These are phyloP conservation scores for Hyaloscypha hepaticicola DNA, from an alignment of 495 filamentous ascomycete genomes.

Conservation along the genomic window DNA sequence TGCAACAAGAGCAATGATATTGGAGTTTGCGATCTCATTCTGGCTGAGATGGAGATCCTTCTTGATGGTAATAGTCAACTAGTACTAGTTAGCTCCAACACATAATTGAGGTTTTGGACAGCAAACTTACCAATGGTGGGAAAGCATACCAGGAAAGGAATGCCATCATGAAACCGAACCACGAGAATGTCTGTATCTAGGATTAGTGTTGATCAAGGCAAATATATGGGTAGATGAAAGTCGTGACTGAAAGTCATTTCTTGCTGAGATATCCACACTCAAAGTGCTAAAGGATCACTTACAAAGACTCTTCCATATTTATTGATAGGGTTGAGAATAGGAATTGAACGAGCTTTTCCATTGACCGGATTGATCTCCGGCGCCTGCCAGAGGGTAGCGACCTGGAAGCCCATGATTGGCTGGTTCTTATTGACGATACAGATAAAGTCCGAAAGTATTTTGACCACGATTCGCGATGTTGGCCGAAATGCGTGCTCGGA, in stretches of 20 bases:
- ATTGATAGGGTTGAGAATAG: constrained; percentile 76
- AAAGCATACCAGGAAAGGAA: constrained; percentile 89
- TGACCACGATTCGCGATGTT: no score
- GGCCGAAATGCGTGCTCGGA: background rate
- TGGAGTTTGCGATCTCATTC: constrained; percentile 82
- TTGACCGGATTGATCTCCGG: constrained; percentile 74
- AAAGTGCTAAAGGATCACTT: background rate
- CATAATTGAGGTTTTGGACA: background rate
- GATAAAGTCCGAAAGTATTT: background rate
- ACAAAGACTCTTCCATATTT: constrained; percentile 80
- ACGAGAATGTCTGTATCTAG: constrained; percentile 71
- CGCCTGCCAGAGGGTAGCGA: constrained; percentile 53
- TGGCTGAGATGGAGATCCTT: constrained; percentile 71
- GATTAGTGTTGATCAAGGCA: constrained; percentile 1
- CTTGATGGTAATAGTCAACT: constrained; percentile 73
- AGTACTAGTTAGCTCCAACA: background rate
- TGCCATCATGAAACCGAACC: constrained; percentile 93
- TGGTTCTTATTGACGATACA: background rate
- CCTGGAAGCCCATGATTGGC: constrained; percentile 43
- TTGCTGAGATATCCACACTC: background rate
- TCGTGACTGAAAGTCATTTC: no score
- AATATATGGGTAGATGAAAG: background rate
- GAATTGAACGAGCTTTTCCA: constrained; percentile 77
- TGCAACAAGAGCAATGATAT: constrained; percentile 81
- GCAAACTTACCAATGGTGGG: constrained; percentile 77